A percentile compares a stretch with the other conserved stretches of the same genome.
phyloP scores from a whole-genome alignment of 495 filamentous ascomycete genomes.

The Daldinia bambusicola region DNA sequence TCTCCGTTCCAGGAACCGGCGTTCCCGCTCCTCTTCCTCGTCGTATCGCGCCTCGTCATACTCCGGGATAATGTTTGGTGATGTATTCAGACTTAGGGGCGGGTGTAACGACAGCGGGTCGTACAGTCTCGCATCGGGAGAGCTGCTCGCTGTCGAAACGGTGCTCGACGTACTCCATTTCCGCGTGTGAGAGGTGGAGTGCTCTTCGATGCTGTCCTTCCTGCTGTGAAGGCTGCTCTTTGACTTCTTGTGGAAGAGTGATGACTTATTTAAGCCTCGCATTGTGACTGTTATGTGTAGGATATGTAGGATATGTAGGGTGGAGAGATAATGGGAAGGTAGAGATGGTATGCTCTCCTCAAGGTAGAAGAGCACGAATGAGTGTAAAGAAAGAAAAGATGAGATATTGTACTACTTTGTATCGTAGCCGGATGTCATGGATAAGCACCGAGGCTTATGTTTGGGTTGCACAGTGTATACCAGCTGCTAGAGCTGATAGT shows the following conservation, averaged over 20 bases:
- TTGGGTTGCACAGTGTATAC: constrained; percentile 11
- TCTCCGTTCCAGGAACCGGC: constrained; percentile 41
- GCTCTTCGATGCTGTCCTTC: constrained; percentile 33
- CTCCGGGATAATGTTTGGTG: constrained; percentile 43
- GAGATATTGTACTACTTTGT: constrained; percentile 13
- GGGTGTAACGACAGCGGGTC: constrained; percentile 49
- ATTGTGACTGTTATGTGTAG: constrained; percentile 24
- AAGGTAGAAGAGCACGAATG: background rate
- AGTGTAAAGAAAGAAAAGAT: constrained; percentile 27
- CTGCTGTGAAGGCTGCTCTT: constrained; percentile 34
- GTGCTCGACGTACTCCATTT: constrained; percentile 47
- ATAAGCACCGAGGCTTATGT: constrained; percentile 33
- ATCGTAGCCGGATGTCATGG: constrained; percentile 16
- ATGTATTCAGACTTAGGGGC: constrained; percentile 45
- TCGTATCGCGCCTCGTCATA: constrained; percentile 33
- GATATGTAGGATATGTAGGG: background rate
- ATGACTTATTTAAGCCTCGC: constrained; percentile 31
- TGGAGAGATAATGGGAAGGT: constrained; percentile 1
- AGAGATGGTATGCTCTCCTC: background rate
- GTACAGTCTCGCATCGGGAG: constrained; percentile 24
- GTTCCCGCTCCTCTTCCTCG: constrained; percentile 44
- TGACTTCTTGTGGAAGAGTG: constrained; percentile 46
- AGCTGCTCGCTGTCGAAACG: constrained; percentile 27
- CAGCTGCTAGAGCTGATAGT: constrained; percentile 29
- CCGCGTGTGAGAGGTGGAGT: constrained; percentile 28